Evolutionary conservation across 495 filamentous ascomycete genomes (phyloP), one percentile per base, ranked within the genome.

Genomic region (Trichoderma gamsii): DNA sequence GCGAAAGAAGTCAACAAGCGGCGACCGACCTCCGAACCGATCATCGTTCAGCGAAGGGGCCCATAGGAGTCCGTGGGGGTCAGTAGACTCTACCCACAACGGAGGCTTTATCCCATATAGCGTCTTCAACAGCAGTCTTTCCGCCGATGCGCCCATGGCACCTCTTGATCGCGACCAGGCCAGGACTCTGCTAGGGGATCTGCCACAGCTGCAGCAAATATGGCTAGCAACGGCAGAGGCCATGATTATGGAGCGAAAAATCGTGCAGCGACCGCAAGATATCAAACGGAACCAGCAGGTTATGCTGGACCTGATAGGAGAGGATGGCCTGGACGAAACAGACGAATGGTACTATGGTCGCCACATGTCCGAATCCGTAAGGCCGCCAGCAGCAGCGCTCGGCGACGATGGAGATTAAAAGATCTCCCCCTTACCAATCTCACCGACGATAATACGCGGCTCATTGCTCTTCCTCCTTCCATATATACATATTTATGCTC

Each of bases 301-400:
- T 16, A 73, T 86, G 66, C 72, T 83, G 61, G 81, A 85, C 21
- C 72, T 86, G 8, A 85, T 86, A 67, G 76, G 79, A 21, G 84
- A 85, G 46, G 80, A 84, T 65, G 81, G 77, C 25, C 72, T 77
- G 13, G 81, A 80, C 25, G 81, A 81, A 11, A 76, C 82, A 49
- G 84, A 85, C 65, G 80, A 85, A 67, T 86, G 84, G 84, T 76
- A 75, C 70, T 83, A 81, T 70, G 84, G 77, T 63, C 81, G 73
- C 65, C 69, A 67, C 27, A 78, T 76, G 29, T 79, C 73, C 56
- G 79, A 78, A 52, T 83, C 77, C 21, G 77, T 78, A 23, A 76
- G 76, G 32, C 81, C 81, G 21, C 81, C 80, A 16, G 72, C 80
- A 29, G 80, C 81, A 44, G 79, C 81, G 7, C 81, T 82, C 51